Evolutionary conservation across 192 early-diverging fungal genomes (phyloP).

Genomic region (Coemansia javaensis): DNA sequence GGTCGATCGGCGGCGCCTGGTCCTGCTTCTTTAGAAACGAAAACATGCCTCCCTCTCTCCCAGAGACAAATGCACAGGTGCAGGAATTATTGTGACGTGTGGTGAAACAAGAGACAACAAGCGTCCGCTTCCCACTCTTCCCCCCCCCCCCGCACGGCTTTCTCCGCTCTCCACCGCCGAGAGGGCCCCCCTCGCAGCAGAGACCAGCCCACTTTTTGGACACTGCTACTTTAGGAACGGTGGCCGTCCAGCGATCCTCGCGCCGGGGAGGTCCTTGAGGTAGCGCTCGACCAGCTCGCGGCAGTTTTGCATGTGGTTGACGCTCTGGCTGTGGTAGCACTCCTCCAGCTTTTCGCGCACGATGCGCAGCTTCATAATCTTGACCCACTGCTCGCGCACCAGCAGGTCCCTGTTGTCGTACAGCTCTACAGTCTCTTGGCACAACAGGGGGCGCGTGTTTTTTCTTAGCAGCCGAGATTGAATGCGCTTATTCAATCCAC

Average conservation of each 20-base stretch:
- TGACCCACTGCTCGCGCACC: constrained; percentile 88
- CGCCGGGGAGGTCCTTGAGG: constrained; percentile 54
- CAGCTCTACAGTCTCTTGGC: constrained; percentile 23
- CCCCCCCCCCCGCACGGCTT: no score
- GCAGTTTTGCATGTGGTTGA: constrained; percentile 94
- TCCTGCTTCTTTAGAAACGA: constrained; percentile 41
- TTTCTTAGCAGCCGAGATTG: no score
- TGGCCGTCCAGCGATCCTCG: constrained; percentile 40
- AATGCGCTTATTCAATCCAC: no score
- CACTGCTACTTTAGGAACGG: constrained; percentile 21
- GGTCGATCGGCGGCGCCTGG: constrained; percentile 31
- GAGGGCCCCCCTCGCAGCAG: no score
- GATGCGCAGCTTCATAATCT: constrained; percentile 79
- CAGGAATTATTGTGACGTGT: not conserved
- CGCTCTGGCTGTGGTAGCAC: constrained; percentile 90
- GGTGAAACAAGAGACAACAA: constrained; percentile 1
- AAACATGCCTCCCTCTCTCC: no score
- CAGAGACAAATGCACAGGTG: constrained; percentile 1
- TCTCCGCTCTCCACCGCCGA: no score
- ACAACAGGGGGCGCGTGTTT: not conserved
- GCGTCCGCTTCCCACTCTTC: no score
- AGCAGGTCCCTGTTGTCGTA: constrained; percentile 64
- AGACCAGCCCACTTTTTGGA: no score
- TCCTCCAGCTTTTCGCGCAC: constrained; percentile 80
- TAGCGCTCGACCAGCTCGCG: constrained; percentile 77